A percentile compares a stretch with the other conserved stretches of the same genome.
These are phyloP conservation scores for Phytophthora chlamydospora DNA, from an alignment of 352 stramenopile species.

Conservation along the genomic window DNA sequence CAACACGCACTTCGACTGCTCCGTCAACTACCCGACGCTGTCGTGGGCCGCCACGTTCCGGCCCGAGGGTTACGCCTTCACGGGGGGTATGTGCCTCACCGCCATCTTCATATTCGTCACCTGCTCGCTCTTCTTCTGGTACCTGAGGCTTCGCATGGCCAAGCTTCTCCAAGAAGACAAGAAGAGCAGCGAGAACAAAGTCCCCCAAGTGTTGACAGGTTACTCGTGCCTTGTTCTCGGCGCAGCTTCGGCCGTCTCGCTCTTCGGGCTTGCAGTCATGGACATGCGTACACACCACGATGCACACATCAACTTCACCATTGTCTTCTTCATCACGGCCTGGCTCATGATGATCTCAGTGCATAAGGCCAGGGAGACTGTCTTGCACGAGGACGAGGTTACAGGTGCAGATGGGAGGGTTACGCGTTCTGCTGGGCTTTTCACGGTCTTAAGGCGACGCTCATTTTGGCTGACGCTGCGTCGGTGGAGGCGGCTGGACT, in stretches of 20 bases:
- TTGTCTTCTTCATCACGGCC: constrained; percentile 76
- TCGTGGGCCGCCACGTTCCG: constrained; percentile 85
- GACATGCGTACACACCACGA: constrained; percentile 83
- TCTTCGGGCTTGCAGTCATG: constrained; percentile 70
- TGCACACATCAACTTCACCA: constrained; percentile 71
- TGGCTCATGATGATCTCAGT: constrained; percentile 73
- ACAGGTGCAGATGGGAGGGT: constrained; percentile 17
- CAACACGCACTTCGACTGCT: constrained; percentile 74
- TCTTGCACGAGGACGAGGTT: constrained; percentile 46
- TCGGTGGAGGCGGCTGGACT: constrained; percentile 60
- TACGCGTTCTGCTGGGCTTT: constrained; percentile 4
- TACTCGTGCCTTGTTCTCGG: constrained; percentile 44
- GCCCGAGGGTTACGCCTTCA: constrained; percentile 73
- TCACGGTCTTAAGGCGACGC: constrained; percentile 19
- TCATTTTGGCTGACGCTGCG: constrained; percentile 45
- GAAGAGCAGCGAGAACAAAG: constrained; percentile 5
- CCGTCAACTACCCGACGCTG: constrained; percentile 76
- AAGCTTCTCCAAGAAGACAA: constrained; percentile 2
- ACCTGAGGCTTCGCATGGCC: constrained; percentile 52
- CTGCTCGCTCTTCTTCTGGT: constrained; percentile 73
- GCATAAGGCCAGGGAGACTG: constrained; percentile 50
- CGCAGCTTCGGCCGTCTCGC: constrained; percentile 43
- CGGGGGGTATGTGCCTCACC: constrained; percentile 79
- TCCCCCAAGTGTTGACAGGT: constrained; percentile 3
- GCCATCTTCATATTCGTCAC: constrained; percentile 72